These are phyloP conservation scores for Pichia occidentalis DNA, from an alignment of 805 yeast species.

Conservation along the genomic window DNA sequence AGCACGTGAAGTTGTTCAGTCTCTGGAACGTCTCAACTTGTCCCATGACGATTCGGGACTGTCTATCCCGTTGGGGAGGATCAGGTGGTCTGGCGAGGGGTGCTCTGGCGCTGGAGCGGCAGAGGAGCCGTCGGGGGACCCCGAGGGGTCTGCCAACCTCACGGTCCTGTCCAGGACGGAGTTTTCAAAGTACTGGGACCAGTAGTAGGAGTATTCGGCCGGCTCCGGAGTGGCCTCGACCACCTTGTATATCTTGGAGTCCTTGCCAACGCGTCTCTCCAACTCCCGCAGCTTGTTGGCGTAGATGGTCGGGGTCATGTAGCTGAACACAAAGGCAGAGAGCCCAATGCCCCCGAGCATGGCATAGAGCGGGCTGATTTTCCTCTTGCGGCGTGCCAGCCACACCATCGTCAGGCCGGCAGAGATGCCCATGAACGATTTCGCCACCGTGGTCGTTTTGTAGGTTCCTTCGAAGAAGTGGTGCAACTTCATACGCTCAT, in stretches of 20 bases:
- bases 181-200: conserved; percentile 45
- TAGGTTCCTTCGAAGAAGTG: conserved; percentile 32
- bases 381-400: conserved; percentile 29
- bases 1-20: too few relatives aligned
- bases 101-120: too few relatives aligned
- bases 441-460: conserved; percentile 26
- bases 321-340: conserved; percentile 31
- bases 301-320: conserved; percentile 27
- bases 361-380: conserved; percentile 34
- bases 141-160: conserved; percentile 54
- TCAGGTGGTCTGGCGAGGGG: too few relatives aligned
- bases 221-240: conserved; percentile 22
- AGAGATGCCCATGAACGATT: conserved; percentile 37
- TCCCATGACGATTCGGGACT: too few relatives aligned
- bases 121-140: too few relatives aligned
- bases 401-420: conserved; percentile 39
- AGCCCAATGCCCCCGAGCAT: conserved; percentile 36
- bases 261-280: conserved; percentile 21
- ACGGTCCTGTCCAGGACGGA: conserved; percentile 44
- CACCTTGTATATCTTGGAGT: conserved; percentile 18
- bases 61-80: too few relatives aligned
- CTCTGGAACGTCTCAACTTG: too few relatives aligned
- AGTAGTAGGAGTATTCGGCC: conserved; percentile 21
- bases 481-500: conserved; percentile 38
- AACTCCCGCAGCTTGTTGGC: conserved; percentile 28